Evolutionary conservation across 1,284 basidiomycete species (phyloP), one percentile per base, ranked within the genome.

Genomic region (Limonomyces culmigenus): DNA sequence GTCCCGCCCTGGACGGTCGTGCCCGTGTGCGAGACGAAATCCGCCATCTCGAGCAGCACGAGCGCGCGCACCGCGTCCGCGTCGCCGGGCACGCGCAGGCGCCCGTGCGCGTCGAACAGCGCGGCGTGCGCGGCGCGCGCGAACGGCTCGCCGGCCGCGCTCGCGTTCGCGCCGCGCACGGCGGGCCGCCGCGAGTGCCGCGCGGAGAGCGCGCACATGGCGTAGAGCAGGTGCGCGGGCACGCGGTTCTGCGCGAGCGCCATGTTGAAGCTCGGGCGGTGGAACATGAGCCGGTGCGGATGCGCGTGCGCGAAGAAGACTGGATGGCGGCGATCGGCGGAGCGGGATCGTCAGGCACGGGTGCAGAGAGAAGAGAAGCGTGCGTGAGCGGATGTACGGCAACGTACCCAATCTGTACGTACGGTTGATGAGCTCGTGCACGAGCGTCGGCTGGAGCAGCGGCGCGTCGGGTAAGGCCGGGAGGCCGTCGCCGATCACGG

Each of bases 291-390:
- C 29, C 74, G 67, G 40, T 72, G 68, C 8, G 81, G 80, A 48
- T 84, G 76, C 46, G 73, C 74, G 51, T 80, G 79, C 17, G 79
- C 65, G 50, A 85, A 85, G 53, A 85, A 85, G 10, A 85, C 79
- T 85, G 46, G 35, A 34, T 39, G 20, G 38, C 14, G 23, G 23
- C 16, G 10, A 12, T 23, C 21, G 34, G 35, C 34, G 20, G 39
- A 41, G 33, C 33, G 35, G 34, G 35, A 42, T 41, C 39, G 41
- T 40, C 35, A 39, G n/a, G n/a, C n/a, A n/a, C n/a, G n/a, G n/a
- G n/a, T n/a, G n/a, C n/a, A 41, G 21, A 32, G 30, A 15, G 4
- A 35, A 18, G 36, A 34, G 29, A n/a, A n/a, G n/a, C n/a, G n/a
- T n/a, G n/a, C n/a, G n/a, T n/a, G n/a, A n/a, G n/a, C n/a, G n/a